Conservation (phyloP, 2,329 filamentous ascomycete species). For the Arthrobotrys iridis region DNA sequence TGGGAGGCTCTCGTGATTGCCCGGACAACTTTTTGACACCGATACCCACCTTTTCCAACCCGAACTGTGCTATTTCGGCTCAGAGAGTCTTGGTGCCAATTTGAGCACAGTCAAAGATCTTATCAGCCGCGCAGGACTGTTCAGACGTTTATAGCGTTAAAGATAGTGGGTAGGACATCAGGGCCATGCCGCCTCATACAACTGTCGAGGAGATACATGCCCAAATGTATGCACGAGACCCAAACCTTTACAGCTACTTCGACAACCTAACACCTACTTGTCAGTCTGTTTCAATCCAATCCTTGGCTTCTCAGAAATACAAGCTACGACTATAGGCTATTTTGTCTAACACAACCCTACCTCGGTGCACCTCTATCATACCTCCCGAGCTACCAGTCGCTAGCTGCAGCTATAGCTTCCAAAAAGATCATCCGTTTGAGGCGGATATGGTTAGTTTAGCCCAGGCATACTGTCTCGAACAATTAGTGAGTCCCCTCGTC, state of each 20-base stretch:
- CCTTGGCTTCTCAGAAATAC: constrained; percentile 1
- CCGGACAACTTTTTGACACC: not conserved
- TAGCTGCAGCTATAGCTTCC: constrained; percentile 29
- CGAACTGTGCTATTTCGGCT: constrained; percentile 10
- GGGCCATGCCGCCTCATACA: constrained; percentile 29
- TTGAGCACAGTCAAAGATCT: constrained; percentile 31
- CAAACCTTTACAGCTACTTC: constrained; percentile 21
- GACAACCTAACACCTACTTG: constrained; percentile 24
- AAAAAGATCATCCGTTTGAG: constrained; percentile 19
- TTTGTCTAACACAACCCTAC: constrained; percentile 23
- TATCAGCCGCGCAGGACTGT: constrained; percentile 50
- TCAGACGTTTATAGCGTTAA: constrained; percentile 39
- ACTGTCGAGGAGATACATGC: constrained; percentile 6
- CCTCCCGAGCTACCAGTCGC: constrained; percentile 1
- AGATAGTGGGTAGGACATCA: constrained; percentile 28
- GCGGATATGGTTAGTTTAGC: constrained; percentile 24
- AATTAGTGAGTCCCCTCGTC: constrained; percentile 29
- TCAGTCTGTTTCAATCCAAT: constrained; percentile 12
- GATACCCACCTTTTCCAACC: constrained; percentile 3
- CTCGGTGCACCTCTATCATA: constrained; percentile 9
- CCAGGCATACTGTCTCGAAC: constrained; percentile 29
- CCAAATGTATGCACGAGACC: constrained; percentile 19
- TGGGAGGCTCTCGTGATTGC: constrained; percentile 32
- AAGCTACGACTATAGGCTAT: constrained; percentile 14
- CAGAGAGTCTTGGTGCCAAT: constrained; percentile 1